phyloP scores from a whole-genome alignment of 2,329 filamentous ascomycete species.

The Pseudocercospora crystallina region DNA sequence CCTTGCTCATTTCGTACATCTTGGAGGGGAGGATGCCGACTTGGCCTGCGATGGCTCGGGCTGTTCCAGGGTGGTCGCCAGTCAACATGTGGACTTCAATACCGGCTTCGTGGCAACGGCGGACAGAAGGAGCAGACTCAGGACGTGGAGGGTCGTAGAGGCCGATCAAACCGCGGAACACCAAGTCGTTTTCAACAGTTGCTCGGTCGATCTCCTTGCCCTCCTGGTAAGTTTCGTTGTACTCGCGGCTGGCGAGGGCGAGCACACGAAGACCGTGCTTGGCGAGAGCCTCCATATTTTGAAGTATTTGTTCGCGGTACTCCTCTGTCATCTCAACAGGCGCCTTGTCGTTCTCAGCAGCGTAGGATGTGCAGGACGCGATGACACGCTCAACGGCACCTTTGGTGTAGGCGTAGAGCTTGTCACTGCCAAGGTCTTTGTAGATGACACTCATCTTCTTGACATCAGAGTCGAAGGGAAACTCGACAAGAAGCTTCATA shows the following conservation, averaged over 20 bases:
- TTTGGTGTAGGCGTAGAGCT: constrained; percentile 58
- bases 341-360: constrained; percentile 33
- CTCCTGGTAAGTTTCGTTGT: constrained; percentile 47
- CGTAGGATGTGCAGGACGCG: constrained; percentile 56
- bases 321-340: constrained; percentile 55
- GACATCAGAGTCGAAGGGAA: constrained; percentile 71
- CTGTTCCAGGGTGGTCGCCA: constrained; percentile 77
- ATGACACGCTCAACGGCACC: constrained; percentile 70
- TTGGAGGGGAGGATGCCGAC: constrained; percentile 72
- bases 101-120: constrained; percentile 68
- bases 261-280: constrained; percentile 64
- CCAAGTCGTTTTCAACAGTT: constrained; percentile 66
- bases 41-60: constrained; percentile 73
- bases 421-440: constrained; percentile 56
- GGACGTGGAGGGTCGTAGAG: constrained; percentile 83
- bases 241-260: constrained; percentile 58
- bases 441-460: constrained; percentile 78
- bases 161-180: constrained; percentile 77
- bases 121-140: constrained; percentile 73
- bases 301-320: constrained; percentile 56
- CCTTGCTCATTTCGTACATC: constrained; percentile 58
- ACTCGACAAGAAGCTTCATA: constrained; percentile 65
- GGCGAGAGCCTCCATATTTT: constrained; percentile 69
- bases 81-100: constrained; percentile 84
- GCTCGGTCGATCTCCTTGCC: constrained; percentile 52